Percentiles rank a stretch among this genome's conserved stretches.
phyloP scores from a whole-genome alignment of 805 yeast genomes.

The Monosporozyma siamensis region DNA sequence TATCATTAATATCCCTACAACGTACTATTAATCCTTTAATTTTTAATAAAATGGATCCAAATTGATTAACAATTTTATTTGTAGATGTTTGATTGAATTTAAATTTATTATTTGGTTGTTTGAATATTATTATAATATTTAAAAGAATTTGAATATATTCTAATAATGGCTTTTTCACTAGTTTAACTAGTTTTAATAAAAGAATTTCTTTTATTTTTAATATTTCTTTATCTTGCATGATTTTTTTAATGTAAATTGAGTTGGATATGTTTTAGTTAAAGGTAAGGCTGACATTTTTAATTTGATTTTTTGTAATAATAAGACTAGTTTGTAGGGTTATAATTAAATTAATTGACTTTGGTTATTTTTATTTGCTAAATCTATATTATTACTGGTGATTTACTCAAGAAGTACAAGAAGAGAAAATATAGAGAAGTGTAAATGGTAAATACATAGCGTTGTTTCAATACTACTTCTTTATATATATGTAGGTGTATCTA shows the following conservation, averaged over 20 bases:
- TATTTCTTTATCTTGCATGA: not conserved
- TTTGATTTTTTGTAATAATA: no score
- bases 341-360: no score
- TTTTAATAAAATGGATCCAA: not conserved
- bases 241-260: not conserved
- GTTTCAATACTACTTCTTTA: no score
- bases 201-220: not conserved
- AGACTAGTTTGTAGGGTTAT: no score
- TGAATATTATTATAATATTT: constrained; percentile 5
- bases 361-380: no score
- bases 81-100: not conserved
- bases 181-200: not conserved
- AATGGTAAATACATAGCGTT: no score
- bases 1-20: not conserved
- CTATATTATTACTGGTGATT: not conserved
- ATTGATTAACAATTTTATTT: not conserved
- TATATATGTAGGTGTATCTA: no score
- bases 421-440: no score
- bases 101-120: not conserved
- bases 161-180: constrained; percentile 11
- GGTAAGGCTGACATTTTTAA: not conserved
- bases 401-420: no score
- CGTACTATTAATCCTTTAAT: not conserved
- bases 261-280: no score
- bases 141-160: constrained; percentile 20